Evolutionary conservation across 352 stramenopile genomes (phyloP).

Genomic region (Blastocystis sp.): DNA sequence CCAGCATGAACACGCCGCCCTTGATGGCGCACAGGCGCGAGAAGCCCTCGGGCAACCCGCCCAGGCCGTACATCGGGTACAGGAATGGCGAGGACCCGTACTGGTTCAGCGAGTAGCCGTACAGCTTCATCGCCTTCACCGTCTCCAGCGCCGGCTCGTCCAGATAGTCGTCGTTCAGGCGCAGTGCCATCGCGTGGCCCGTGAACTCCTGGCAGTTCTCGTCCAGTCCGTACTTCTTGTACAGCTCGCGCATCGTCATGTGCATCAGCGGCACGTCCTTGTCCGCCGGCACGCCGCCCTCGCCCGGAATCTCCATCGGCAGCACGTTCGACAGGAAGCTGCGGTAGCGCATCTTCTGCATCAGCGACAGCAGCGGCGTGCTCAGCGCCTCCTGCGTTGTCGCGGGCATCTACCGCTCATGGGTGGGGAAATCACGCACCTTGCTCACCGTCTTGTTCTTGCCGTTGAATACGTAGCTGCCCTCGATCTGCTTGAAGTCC

Average conservation of each 20-base stretch:
- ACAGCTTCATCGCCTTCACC: constrained; percentile 92
- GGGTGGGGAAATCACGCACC: not conserved
- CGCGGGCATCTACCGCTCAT: constrained; percentile 88
- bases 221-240: constrained; percentile 93
- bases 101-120: constrained; percentile 92
- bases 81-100: constrained; percentile 91
- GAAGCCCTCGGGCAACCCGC: constrained; percentile 95
- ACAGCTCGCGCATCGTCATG: constrained; percentile 95
- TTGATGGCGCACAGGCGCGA: constrained; percentile 93
- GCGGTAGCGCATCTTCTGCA: constrained; percentile 98
- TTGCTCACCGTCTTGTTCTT: constrained; percentile 78
- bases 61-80: constrained; percentile 97
- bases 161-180: constrained; percentile 79
- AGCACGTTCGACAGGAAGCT: constrained; percentile 94
- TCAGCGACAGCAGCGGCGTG: constrained; percentile 94
- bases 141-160: constrained; percentile 86
- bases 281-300: constrained; percentile 70
- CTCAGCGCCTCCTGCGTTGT: constrained; percentile 92
- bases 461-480: constrained; percentile 95
- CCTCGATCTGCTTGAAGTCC: constrained; percentile 97
- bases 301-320: constrained; percentile 71
- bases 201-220: constrained; percentile 98
- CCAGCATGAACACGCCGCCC: no score
- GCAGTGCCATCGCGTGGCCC: constrained; percentile 96
- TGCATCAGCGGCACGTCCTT: constrained; percentile 77